These are phyloP conservation scores for Piedraia hortae DNA, from an alignment of 2,329 filamentous ascomycete species.

Conservation along the genomic window DNA sequence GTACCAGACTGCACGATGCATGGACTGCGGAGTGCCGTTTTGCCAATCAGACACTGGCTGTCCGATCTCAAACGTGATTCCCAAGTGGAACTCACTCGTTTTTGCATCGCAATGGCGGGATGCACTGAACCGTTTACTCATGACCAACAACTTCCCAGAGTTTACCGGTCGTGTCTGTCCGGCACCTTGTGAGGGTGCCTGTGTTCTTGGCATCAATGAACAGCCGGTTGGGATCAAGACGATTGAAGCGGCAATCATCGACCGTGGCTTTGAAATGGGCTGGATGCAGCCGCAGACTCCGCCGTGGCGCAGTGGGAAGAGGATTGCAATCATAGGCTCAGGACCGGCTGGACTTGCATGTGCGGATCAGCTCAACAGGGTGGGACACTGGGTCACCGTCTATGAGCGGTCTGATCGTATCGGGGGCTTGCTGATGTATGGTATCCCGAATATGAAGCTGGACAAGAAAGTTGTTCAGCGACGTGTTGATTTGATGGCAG, in stretches of 20 bases:
- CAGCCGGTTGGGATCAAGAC: slow-evolving; percentile 96
- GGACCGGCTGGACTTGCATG: slow-evolving; percentile 73
- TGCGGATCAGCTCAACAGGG: slow-evolving; percentile 83
- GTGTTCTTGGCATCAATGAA: slow-evolving; percentile 86
- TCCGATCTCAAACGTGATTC: slow-evolving; percentile 91
- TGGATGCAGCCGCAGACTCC: slow-evolving; percentile 82
- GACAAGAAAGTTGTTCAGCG: slow-evolving; percentile 94
- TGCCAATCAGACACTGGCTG: slow-evolving; percentile 91
- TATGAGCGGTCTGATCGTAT: slow-evolving; percentile 80
- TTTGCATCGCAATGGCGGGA: slow-evolving; percentile 52
- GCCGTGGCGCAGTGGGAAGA: slow-evolving; percentile 61
- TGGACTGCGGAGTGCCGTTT: slow-evolving; percentile 97
- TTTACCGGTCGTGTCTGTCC: slow-evolving; percentile 94
- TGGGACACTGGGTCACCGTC: slow-evolving; percentile 65
- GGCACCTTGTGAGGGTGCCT: slow-evolving; percentile 86
- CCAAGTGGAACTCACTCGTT: slow-evolving; percentile 71
- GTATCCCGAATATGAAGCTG: slow-evolving; percentile 98
- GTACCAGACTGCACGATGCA: slow-evolving; percentile 87
- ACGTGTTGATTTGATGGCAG: slow-evolving; percentile 79
- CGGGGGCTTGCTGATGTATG: slow-evolving; percentile 89
- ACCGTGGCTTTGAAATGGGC: slow-evolving; percentile 89
- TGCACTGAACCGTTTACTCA: slow-evolving; percentile 66
- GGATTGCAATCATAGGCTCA: slow-evolving; percentile 66
- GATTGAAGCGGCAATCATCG: slow-evolving; percentile 92
- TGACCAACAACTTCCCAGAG: slow-evolving; percentile 97